Base-by-base conservation (phyloP, 345 rosid species). In the Trapa bicornis region DNA sequence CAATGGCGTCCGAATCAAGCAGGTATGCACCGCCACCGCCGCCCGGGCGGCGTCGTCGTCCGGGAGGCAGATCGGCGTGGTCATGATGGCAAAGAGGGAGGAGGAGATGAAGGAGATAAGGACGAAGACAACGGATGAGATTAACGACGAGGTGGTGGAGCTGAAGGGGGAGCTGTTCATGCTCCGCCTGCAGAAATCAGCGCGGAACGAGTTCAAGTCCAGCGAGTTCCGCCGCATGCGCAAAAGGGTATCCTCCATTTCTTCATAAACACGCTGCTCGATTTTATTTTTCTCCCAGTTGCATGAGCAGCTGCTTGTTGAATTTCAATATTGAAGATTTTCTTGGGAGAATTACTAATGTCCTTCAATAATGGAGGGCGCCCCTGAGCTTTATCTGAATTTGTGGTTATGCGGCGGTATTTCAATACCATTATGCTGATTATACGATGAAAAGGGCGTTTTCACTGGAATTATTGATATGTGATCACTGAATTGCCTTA, bases 121-220 rank as follows among this genome's bases (percentile, higher is more conserved):
- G 69, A 75, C 78, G 58, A 83, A 80, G 74, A 81, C 88, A 43
- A 85, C 89, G 15, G 92, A 88, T 56, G 80, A 90, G 71, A 86
- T 93, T 68, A 85, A 88, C 69, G 92, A 93, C 65, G 91, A 93
- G 75, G 92, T 90, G 10, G 72, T 90, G 37, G 96, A 90, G 50
- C 80, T 93, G 65, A 93, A 93, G 72, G 97, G 97, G n/a, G 99
- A 93, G 78, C 89, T 90, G 52, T 82, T 93, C 72, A 88, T 93
- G 89, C 99, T 93, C 62, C 81, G 96, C 64, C 85, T 87, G 45
- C 87, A 87, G 85, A 90, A 76, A 73, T 90, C 97, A 2, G 87
- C 84, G 2, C 85, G 94, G 63, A 85, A 93, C 9, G 97, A 93
- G 88, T 88, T 87, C 85, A 90, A 85, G 75, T 84, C 98, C 65